Evolutionary conservation across 306 rosid species (phyloP).

Genomic region (Casuarina cunninghamiana): DNA sequence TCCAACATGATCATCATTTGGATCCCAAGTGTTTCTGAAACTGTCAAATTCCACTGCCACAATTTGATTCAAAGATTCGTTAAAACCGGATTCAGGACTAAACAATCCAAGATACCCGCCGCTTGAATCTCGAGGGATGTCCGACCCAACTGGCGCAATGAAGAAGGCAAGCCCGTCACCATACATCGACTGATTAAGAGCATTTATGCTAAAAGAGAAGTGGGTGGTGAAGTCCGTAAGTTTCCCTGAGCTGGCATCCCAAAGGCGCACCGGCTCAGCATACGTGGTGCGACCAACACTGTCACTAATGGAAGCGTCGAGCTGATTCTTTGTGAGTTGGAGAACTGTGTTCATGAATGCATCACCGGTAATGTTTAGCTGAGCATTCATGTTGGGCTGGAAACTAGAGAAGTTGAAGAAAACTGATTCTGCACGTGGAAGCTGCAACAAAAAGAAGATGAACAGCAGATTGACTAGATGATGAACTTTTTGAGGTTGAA

Average conservation of each 20-base stretch:
- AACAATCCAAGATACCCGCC: constrained; percentile 50
- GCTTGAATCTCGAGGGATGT: constrained; percentile 27
- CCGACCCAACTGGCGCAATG: constrained; percentile 18
- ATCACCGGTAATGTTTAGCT: constrained; percentile 43
- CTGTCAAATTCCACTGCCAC: constrained; percentile 46
- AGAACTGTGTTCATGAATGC: constrained; percentile 47
- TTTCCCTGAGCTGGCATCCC: constrained; percentile 33
- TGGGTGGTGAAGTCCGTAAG: background rate
- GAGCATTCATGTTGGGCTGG: constrained; percentile 30
- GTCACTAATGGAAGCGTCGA: constrained; percentile 34
- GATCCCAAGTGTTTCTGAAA: constrained; percentile 34
- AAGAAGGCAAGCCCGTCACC: constrained; percentile 46
- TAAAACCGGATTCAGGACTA: background rate
- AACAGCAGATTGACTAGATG: background rate
- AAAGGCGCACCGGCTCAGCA: constrained; percentile 29
- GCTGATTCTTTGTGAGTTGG: constrained; percentile 62
- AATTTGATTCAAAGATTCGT: background rate
- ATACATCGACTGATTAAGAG: background rate
- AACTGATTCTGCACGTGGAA: constrained; percentile 30
- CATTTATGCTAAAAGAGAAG: constrained; percentile 14
- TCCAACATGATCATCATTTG: constrained; percentile 54
- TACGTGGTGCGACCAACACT: constrained; percentile 40
- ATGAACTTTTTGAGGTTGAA: background rate
- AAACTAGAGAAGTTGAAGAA: constrained; percentile 52
- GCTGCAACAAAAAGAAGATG: constrained; percentile 20